A percentile compares a stretch with the other conserved stretches of the same genome.
These are phyloP conservation scores for Phytophthora foliorum DNA, from an alignment of 352 stramenopile species.

Conservation along the genomic window DNA sequence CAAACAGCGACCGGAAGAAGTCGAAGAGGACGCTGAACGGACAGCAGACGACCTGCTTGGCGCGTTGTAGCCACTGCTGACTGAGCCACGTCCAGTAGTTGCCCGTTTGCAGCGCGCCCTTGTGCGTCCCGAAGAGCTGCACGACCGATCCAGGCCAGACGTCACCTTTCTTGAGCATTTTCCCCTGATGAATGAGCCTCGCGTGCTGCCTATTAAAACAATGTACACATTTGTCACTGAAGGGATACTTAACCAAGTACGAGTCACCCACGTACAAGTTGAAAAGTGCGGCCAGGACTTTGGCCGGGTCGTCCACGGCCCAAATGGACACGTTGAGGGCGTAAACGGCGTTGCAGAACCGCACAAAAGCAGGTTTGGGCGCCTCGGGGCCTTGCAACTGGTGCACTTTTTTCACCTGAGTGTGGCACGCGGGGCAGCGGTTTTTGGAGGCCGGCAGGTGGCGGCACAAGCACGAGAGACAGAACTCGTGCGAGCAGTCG, in stretches of 20 bases:
- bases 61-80: slow-evolving; percentile 51
- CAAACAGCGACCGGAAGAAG: slow-evolving; percentile 80
- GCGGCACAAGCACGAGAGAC: slow-evolving; percentile 71
- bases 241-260: too few species aligned
- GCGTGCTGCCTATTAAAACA: slow-evolving; percentile 79
- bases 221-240: not conserved
- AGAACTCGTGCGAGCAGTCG: slow-evolving; percentile 88
- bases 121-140: slow-evolving; percentile 84
- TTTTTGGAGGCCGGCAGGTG: slow-evolving; percentile 68
- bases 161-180: slow-evolving; percentile 85
- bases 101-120: slow-evolving; percentile 33
- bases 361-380: slow-evolving; percentile 62
- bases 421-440: slow-evolving; percentile 70
- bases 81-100: slow-evolving; percentile 41
- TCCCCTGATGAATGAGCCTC: slow-evolving; percentile 80
- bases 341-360: slow-evolving; percentile 87
- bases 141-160: slow-evolving; percentile 85
- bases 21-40: slow-evolving; percentile 70
- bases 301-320: slow-evolving; percentile 74
- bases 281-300: slow-evolving; percentile 72
- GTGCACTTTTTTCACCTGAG: slow-evolving; percentile 64
- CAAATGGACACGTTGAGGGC: slow-evolving; percentile 84
- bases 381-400: slow-evolving; percentile 43
- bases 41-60: slow-evolving; percentile 69
- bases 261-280: slow-evolving; percentile 60